Evolutionary conservation across 768 basidiomycete species (phyloP).

Genomic region (Saitozyma sp.): DNA sequence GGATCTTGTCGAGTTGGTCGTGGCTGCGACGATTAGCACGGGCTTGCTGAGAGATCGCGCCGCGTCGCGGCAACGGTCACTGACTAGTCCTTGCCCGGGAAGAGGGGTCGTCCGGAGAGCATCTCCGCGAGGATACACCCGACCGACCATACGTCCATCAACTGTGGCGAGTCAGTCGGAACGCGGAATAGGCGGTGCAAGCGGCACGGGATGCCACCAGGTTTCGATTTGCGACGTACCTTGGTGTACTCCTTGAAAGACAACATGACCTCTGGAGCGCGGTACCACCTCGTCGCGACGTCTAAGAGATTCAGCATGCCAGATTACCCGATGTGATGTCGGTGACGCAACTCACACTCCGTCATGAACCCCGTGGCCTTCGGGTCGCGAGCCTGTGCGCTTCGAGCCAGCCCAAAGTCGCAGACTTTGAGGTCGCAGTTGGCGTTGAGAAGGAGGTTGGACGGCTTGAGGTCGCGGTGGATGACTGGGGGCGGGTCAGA

Average conservation of each 20-base stretch:
- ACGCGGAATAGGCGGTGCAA: not conserved
- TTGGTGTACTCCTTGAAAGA: slow-evolving; percentile 99
- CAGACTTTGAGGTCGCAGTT: slow-evolving; percentile 57
- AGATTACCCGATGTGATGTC: not conserved
- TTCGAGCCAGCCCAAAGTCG: slow-evolving; percentile 88
- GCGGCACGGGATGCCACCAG: not conserved
- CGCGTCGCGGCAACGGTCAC: slow-evolving; percentile 32
- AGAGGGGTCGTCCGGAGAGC: slow-evolving; percentile 93
- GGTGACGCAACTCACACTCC: slow-evolving; percentile 30
- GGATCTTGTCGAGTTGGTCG: slow-evolving; percentile 90
- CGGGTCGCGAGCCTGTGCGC: slow-evolving; percentile 19
- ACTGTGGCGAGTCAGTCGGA: not conserved
- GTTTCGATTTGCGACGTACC: slow-evolving; percentile 46
- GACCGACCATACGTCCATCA: slow-evolving; percentile 55
- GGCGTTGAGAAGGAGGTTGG: slow-evolving; percentile 54
- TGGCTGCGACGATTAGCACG: slow-evolving; percentile 61
- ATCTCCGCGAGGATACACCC: slow-evolving; percentile 73
- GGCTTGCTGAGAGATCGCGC: not conserved
- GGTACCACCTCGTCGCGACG: slow-evolving; percentile 97
- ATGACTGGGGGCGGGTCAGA: slow-evolving; percentile 56
- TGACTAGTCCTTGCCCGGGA: slow-evolving; percentile 85
- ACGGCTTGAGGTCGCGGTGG: slow-evolving; percentile 56
- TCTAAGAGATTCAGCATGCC: slow-evolving; percentile 13
- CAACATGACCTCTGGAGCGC: slow-evolving; percentile 98
- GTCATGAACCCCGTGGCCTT: slow-evolving; percentile 48